Base-by-base conservation (phyloP, 148 eudicot species). In the Rhododendron vialii region DNA sequence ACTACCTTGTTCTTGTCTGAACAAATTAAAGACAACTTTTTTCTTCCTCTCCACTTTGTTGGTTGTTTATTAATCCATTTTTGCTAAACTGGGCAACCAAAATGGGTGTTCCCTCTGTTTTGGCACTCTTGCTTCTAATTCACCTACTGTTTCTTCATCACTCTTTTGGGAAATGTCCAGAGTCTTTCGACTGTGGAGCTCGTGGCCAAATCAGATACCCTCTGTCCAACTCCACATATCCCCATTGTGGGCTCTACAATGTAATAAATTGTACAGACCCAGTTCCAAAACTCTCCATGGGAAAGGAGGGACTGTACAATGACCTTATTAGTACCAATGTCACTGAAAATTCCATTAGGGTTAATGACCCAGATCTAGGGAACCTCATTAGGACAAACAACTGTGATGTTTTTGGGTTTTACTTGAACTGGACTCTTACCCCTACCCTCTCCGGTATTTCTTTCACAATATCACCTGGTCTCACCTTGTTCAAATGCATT, bases 401-500 rank as follows among this genome's bases (percentile, higher is more conserved):
- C 83, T 81, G 69, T 41, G 28, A 7, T 45, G 11, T 57, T 9
- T 76, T 85, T 50, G 0, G 50, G 1, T 61, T 1, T 8, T 61
- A 61, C 67, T 61, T 61, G 67, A 7, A 26, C 5, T 63, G 65
- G 7, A 47, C 10, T n/a, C 85, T 78, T 86, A 89, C 81, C 1
- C 79, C 2, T 7, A 84, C 80, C 11, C 47, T 43, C 26, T 53
- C 84, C 0, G 7, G 7, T 20, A 47, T 88, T 57, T 73, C n/a
- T 14, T 45, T 89, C 41, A 84, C 87, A 2, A 2, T 45, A 10
- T 36, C 81, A 48, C 47, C 2, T 4, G 81, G 28, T 50, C 50
- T 83, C 82, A 82, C 90, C 22, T 13, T 92, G 28, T 90, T 86
- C 87, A 89, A 55, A 48, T 92, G 93, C 63, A 75, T 17, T 0